A percentile compares a stretch with the other conserved stretches of the same genome.
Conservation (phyloP, 2,329 filamentous ascomycete genomes). For the Ophiocordyceps robertsii region DNA sequence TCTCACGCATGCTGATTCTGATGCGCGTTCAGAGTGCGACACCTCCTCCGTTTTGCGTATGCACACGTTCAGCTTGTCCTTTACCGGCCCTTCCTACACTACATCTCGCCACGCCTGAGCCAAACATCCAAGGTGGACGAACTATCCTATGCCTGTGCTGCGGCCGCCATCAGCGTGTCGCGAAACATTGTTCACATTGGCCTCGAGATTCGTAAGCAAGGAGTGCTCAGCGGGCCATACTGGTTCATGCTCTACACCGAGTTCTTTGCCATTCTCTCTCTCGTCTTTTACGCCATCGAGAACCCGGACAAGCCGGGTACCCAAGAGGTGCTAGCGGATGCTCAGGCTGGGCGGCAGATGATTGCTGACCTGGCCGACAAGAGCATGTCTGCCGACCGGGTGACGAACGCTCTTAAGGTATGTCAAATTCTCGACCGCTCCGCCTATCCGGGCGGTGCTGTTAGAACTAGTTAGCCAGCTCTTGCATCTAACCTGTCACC, state of each 20-base stretch:
- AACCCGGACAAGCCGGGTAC: constrained; percentile 64
- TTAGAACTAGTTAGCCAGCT: background rate
- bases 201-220: constrained; percentile 61
- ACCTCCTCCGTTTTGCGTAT: constrained; percentile 65
- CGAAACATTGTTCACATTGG: constrained; percentile 70
- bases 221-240: constrained; percentile 65
- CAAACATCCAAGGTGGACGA: constrained; percentile 52
- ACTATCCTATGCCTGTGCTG: constrained; percentile 61
- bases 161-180: constrained; percentile 47
- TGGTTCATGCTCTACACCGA: constrained; percentile 82
- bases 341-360: constrained; percentile 70
- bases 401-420: constrained; percentile 64
- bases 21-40: constrained; percentile 40
- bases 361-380: constrained; percentile 66
- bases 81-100: constrained; percentile 74
- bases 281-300: constrained; percentile 69
- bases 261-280: constrained; percentile 67
- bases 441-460: no score
- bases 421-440: background rate
- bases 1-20: background rate
- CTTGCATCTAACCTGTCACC: background rate
- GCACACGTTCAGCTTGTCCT: constrained; percentile 73
- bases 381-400: constrained; percentile 80
- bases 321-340: constrained; percentile 73
- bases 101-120: constrained; percentile 53